phyloP scores from a whole-genome alignment of 1,284 basidiomycete genomes.

The Rhodotorula mucilaginosa region DNA sequence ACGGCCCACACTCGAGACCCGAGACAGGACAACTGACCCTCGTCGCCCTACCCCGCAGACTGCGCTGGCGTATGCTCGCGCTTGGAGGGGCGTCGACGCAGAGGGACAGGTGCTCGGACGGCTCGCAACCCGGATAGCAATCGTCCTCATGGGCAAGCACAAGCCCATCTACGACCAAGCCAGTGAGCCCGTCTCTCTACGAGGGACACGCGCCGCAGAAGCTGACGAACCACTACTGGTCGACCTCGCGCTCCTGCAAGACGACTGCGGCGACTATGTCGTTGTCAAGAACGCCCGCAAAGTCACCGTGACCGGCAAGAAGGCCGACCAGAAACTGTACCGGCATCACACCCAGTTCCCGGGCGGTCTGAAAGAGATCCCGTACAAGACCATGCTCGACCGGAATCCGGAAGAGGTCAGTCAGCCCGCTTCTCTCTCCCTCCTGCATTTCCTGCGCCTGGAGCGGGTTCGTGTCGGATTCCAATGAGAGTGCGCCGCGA shows the following conservation, averaged over 20 bases:
- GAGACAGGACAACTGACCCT: neutral
- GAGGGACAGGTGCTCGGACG: slow-evolving; percentile 85
- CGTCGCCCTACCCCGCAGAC: slow-evolving; percentile 59
- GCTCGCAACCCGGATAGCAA: slow-evolving; percentile 87
- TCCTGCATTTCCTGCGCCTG: neutral
- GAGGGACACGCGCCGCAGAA: neutral
- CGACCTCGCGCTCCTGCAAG: slow-evolving; percentile 52
- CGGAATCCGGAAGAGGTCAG: slow-evolving; percentile 87
- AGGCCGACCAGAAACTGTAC: slow-evolving; percentile 83
- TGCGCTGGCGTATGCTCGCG: slow-evolving; percentile 82
- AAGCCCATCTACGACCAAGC: slow-evolving; percentile 95
- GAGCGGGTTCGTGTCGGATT: neutral
- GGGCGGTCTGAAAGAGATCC: slow-evolving; percentile 86
- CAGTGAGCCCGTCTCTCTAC: slow-evolving; percentile 56
- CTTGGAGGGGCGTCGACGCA: slow-evolving; percentile 95
- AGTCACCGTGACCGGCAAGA: slow-evolving; percentile 84
- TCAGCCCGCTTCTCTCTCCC: slow-evolving; percentile 19
- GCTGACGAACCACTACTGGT: neutral
- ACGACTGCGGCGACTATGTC: slow-evolving; percentile 96
- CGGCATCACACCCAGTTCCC: slow-evolving; percentile 89
- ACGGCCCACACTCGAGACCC: neutral
- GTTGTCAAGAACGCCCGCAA: slow-evolving; percentile 86
- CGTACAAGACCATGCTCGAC: slow-evolving; percentile 75
- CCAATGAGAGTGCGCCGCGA: too few species aligned
- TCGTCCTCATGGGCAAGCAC: slow-evolving; percentile 97